These are phyloP conservation scores for Solanum virginianum DNA, from an alignment of 257 asterid species.

Conservation along the genomic window DNA sequence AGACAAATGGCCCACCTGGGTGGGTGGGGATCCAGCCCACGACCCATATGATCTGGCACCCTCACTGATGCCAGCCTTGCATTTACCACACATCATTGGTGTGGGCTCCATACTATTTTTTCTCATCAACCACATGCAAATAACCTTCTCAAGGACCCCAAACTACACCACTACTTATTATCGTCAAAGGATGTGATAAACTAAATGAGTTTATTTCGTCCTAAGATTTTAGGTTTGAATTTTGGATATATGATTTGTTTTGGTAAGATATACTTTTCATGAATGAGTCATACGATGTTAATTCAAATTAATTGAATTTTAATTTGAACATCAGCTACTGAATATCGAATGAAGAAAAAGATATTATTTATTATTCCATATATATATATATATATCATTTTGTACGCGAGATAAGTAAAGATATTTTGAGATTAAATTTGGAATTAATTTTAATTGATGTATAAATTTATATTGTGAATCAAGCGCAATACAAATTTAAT, in stretches of 20 bases:
- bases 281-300: no score
- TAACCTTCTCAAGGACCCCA: constrained; percentile 9
- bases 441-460: not conserved
- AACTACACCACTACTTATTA: constrained; percentile 12
- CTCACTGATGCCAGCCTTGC: constrained; percentile 88
- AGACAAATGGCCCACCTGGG: not conserved
- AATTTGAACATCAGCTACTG: no score
- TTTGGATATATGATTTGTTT: no score
- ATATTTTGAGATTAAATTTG: not conserved
- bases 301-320: no score
- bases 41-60: constrained; percentile 63
- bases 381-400: not conserved
- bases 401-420: not conserved
- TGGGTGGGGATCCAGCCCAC: constrained; percentile 23
- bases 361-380: no score
- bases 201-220: fast-evolving
- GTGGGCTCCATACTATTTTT: constrained; percentile 30
- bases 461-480: not conserved
- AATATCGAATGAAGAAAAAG: no score
- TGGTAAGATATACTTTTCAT: fast-evolving
- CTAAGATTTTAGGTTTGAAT: no score
- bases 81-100: constrained; percentile 55
- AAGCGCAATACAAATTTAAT: not conserved
- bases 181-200: no score
- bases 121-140: constrained; percentile 57